These are phyloP conservation scores for Starmerella etchellsii DNA, from an alignment of 805 yeast genomes.

Conservation along the genomic window DNA sequence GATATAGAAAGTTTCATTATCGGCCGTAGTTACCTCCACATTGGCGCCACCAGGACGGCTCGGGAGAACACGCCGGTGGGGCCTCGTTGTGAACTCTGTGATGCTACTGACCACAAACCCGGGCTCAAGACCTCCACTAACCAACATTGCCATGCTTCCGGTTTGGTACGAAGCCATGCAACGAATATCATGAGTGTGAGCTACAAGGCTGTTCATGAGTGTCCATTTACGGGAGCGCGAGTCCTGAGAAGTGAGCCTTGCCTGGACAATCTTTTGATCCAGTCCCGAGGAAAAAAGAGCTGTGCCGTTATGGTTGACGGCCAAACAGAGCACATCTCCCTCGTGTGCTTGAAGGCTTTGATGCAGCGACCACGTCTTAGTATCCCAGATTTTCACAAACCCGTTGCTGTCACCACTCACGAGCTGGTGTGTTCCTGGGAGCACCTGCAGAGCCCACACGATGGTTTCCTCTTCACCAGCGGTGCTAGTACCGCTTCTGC, in stretches of 20 bases:
- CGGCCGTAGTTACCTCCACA: constrained; percentile 41
- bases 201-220: constrained; percentile 56
- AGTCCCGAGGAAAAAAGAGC: constrained; percentile 80
- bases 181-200: constrained; percentile 79
- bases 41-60: background rate
- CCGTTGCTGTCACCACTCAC: constrained; percentile 98
- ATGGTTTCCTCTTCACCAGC: constrained; percentile 43
- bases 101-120: constrained; percentile 43
- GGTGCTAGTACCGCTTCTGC: background rate
- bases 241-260: constrained; percentile 34
- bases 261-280: constrained; percentile 78
- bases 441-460: constrained; percentile 71
- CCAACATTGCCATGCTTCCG: constrained; percentile 46
- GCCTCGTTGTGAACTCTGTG: constrained; percentile 54
- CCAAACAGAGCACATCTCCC: constrained; percentile 74
- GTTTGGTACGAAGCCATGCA: constrained; percentile 60
- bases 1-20: constrained; percentile 33
- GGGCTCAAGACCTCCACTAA: constrained; percentile 35
- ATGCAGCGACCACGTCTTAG: constrained; percentile 55
- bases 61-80: constrained; percentile 32
- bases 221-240: constrained; percentile 48
- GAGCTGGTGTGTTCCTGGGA: constrained; percentile 52
- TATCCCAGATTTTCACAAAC: constrained; percentile 83
- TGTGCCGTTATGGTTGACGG: constrained; percentile 33
- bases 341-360: constrained; percentile 79